Percentiles rank a stretch among this genome's conserved stretches.
phyloP scores from a whole-genome alignment of 192 early-diverging fungal species.

The Dissophora globulifera region DNA sequence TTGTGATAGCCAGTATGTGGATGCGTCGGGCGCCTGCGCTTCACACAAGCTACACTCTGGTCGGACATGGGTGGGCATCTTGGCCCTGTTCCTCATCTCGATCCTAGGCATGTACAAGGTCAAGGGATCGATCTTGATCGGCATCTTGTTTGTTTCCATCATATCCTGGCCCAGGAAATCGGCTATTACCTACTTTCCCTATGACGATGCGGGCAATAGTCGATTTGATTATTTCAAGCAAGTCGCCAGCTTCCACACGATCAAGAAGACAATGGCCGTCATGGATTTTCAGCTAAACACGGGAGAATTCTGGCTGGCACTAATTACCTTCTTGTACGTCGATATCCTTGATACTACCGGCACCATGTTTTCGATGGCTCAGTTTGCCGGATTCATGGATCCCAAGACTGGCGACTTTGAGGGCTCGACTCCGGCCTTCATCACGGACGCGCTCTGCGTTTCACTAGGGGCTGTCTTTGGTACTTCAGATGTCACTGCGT shows the following conservation, averaged over 20 bases:
- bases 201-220: conserved; percentile 67
- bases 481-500: conserved; percentile 79
- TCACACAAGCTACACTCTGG: conserved; percentile 70
- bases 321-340: conserved; percentile 87
- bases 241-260: conserved; percentile 73
- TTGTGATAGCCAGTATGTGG: conserved; percentile 65
- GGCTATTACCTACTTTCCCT: conserved; percentile 77
- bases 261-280: conserved; percentile 64
- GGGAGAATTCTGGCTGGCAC: conserved; percentile 78
- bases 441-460: conserved; percentile 74
- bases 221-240: conserved; percentile 77
- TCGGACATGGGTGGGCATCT: conserved; percentile 75
- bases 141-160: conserved; percentile 74
- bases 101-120: conserved; percentile 71
- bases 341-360: conserved; percentile 88
- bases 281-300: conserved; percentile 71
- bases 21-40: conserved; percentile 68
- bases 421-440: conserved; percentile 77
- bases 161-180: conserved; percentile 79
- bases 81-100: conserved; percentile 78
- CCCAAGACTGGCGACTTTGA: conserved; percentile 81
- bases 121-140: conserved; percentile 77
- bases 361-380: conserved; percentile 87
- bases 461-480: conserved; percentile 78
- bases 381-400: conserved; percentile 81